phyloP scores from a whole-genome alignment of 306 rosid species.

The Castanea sativa region DNA sequence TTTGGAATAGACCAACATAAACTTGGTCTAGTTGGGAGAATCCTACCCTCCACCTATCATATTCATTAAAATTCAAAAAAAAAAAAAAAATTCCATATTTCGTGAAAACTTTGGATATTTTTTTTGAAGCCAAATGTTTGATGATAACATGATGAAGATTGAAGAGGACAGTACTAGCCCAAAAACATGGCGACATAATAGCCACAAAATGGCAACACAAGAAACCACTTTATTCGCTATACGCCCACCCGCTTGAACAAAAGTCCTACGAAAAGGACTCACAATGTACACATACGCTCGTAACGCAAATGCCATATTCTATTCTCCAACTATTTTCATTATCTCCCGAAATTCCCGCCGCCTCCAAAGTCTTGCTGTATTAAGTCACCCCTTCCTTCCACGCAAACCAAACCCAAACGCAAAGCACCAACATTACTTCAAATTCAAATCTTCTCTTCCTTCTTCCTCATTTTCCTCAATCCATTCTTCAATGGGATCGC shows the following conservation, averaged over 20 bases:
- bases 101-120: too few species aligned
- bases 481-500: slow-evolving; percentile 49
- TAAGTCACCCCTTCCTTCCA: neutral
- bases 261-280: neutral
- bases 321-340: neutral
- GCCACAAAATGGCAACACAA: slow-evolving; percentile 22
- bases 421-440: slow-evolving; percentile 3
- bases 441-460: slow-evolving; percentile 18
- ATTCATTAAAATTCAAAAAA: too few species aligned
- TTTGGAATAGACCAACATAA: too few species aligned
- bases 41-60: too few species aligned
- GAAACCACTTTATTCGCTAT: neutral
- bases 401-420: neutral
- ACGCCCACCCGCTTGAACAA: neutral
- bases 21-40: too few species aligned
- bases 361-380: neutral
- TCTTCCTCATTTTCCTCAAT: neutral
- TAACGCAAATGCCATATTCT: slow-evolving; percentile 11
- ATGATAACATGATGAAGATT: too few species aligned
- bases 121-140: too few species aligned
- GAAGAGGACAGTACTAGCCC: neutral
- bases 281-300: slow-evolving; percentile 38
- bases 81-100: too few species aligned
- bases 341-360: neutral
- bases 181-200: slow-evolving; percentile 18